Percentiles rank a stretch among this genome's conserved stretches.
Evolutionary conservation across 176 grass and related monocot genomes (phyloP).

Genomic region (Ensete glaucum): DNA sequence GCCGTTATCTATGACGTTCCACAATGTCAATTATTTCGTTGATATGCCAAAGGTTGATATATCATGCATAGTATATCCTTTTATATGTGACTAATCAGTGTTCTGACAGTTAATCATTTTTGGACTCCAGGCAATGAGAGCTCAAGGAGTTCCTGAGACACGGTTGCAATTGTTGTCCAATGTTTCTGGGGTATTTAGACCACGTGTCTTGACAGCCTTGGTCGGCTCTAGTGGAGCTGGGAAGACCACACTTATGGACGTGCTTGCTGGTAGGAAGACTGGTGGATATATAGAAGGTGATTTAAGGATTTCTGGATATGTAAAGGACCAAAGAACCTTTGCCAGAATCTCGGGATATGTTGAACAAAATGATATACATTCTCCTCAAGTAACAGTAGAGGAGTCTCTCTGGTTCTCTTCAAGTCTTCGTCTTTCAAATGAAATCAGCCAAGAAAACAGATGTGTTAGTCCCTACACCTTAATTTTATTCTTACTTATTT

Average conservation of each 20-base stretch:
- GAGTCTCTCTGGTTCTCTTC: constrained; percentile 73
- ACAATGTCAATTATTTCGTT: constrained; percentile 59
- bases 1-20: constrained; percentile 55
- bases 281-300: constrained; percentile 65
- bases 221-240: constrained; percentile 72
- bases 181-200: constrained; percentile 66
- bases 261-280: constrained; percentile 68
- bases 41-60: constrained; percentile 52
- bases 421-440: constrained; percentile 48
- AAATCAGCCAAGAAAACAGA: constrained; percentile 41
- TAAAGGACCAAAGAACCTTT: constrained; percentile 61
- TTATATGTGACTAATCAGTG: constrained; percentile 1
- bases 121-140: constrained; percentile 40
- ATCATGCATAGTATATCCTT: not conserved
- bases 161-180: constrained; percentile 48
- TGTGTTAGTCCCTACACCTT: constrained; percentile 20
- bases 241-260: constrained; percentile 76
- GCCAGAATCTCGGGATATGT: constrained; percentile 80
- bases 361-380: constrained; percentile 80
- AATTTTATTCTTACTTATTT: not conserved
- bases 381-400: constrained; percentile 71
- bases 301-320: constrained; percentile 51
- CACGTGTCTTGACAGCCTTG: constrained; percentile 58
- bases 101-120: not conserved
- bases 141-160: constrained; percentile 36